phyloP scores from a whole-genome alignment of 2,329 filamentous ascomycete species.

The Cercospora sp. region DNA sequence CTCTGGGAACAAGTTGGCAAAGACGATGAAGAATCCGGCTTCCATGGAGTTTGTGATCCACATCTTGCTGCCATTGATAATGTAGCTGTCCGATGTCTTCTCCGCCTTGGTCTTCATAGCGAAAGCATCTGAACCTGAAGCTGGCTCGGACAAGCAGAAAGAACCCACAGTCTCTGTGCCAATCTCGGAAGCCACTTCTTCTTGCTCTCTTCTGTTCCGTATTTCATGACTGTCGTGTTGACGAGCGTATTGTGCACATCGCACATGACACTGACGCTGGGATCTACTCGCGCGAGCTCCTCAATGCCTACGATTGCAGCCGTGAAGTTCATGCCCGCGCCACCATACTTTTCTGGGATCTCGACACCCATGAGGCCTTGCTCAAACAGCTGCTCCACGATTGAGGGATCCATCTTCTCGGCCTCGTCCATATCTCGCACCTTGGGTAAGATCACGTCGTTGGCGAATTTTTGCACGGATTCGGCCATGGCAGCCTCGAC shows the following conservation, averaged over 20 bases:
- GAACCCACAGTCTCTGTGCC: constrained; percentile 76
- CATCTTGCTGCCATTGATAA: constrained; percentile 93
- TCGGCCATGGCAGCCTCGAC: constrained; percentile 87
- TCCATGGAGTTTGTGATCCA: constrained; percentile 99
- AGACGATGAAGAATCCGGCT: constrained; percentile 93
- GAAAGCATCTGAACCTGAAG: constrained; percentile 93
- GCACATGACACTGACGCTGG: constrained; percentile 89
- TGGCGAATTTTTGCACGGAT: constrained; percentile 85
- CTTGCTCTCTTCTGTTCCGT: constrained; percentile 73
- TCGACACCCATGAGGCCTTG: constrained; percentile 97
- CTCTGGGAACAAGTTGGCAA: constrained; percentile 88
- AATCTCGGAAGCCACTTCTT: constrained; percentile 86
- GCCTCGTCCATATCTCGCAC: constrained; percentile 97
- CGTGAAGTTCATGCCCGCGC: constrained; percentile 98
- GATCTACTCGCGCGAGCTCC: constrained; percentile 90
- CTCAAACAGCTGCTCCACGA: constrained; percentile 94
- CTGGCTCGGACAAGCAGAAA: constrained; percentile 42
- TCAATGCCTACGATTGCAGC: constrained; percentile 94
- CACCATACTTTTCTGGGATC: constrained; percentile 95
- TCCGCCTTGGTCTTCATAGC: constrained; percentile 88
- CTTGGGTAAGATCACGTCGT: constrained; percentile 83
- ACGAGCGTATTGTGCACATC: constrained; percentile 98
- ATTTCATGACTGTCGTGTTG: constrained; percentile 89
- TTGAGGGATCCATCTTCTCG: constrained; percentile 82
- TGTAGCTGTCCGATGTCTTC: constrained; percentile 80